Evolutionary conservation across 208 protist species (phyloP).

Genomic region (Herpetomonas tarakana): DNA sequence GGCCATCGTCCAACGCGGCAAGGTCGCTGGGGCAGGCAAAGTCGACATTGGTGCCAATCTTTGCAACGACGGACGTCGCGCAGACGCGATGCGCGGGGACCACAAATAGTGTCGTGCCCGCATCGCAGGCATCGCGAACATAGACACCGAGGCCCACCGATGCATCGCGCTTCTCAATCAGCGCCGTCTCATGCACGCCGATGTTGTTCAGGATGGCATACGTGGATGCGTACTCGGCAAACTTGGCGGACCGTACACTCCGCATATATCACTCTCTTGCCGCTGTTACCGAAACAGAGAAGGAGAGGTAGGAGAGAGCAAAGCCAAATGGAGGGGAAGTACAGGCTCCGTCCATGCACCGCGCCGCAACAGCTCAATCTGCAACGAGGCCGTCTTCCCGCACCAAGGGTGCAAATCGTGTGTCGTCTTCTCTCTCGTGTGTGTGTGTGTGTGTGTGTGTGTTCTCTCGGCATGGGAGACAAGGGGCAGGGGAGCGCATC

Average conservation of each 20-base stretch:
- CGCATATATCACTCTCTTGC: conserved; percentile 9
- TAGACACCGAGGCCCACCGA: conserved; percentile 70
- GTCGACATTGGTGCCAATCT: conserved; percentile 34
- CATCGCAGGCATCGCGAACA: conserved; percentile 81
- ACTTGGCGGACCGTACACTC: conserved; percentile 54
- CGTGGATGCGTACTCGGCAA: conserved; percentile 84
- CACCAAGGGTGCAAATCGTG: no score
- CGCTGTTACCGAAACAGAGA: conserved; percentile 3
- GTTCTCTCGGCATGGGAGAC: no score
- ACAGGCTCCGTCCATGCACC: no score
- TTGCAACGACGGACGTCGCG: conserved; percentile 37
- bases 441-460: no score
- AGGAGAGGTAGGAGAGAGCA: conserved; percentile 1
- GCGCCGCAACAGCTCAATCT: no score
- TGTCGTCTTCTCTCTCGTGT: no score
- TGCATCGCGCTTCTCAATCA: conserved; percentile 83
- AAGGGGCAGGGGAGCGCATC: no score
- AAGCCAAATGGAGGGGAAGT: no score
- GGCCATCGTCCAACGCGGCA: conserved; percentile 28
- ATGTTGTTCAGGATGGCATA: conserved; percentile 80
- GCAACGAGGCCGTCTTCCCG: no score
- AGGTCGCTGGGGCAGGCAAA: neutral
- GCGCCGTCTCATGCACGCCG: conserved; percentile 68
- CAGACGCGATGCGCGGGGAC: conserved; percentile 65
- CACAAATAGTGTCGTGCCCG: conserved; percentile 69